These are phyloP conservation scores for Fomitopsis palustris DNA, from an alignment of 1,284 basidiomycete genomes.

Conservation along the genomic window DNA sequence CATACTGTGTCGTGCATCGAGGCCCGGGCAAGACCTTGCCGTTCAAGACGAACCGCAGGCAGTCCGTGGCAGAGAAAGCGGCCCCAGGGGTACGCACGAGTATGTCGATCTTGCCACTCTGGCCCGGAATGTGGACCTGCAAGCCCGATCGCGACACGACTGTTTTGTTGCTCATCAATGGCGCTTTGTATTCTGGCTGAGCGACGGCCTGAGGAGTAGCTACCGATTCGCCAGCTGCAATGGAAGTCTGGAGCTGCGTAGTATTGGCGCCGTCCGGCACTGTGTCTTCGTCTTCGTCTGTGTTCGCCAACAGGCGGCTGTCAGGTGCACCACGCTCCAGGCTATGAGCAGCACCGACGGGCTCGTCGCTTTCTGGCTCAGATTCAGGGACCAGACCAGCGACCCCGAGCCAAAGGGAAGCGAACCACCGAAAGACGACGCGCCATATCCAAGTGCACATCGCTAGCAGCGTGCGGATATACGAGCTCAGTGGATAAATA, in stretches of 20 bases:
- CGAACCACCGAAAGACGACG: background rate
- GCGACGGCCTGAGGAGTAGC: background rate
- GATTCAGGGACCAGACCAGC: background rate
- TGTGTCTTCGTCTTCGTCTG: background rate
- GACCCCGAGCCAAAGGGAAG: background rate
- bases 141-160: background rate
- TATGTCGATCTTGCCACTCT: background rate
- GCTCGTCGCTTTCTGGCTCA: background rate
- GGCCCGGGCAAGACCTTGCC: background rate
- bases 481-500: background rate
- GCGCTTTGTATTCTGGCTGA: background rate
- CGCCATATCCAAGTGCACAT: conserved; percentile 7
- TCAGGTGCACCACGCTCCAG: background rate
- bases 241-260: background rate
- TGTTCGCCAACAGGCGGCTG: background rate
- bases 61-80: too few species aligned
- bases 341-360: background rate
- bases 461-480: background rate
- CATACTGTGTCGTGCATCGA: background rate
- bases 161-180: background rate
- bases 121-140: background rate
- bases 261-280: background rate
- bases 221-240: background rate
- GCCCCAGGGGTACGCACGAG: conserved; percentile 2
- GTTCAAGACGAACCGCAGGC: background rate